phyloP scores from a whole-genome alignment of 163 green algal species.

The Chlamydomonas reinhardtii region DNA sequence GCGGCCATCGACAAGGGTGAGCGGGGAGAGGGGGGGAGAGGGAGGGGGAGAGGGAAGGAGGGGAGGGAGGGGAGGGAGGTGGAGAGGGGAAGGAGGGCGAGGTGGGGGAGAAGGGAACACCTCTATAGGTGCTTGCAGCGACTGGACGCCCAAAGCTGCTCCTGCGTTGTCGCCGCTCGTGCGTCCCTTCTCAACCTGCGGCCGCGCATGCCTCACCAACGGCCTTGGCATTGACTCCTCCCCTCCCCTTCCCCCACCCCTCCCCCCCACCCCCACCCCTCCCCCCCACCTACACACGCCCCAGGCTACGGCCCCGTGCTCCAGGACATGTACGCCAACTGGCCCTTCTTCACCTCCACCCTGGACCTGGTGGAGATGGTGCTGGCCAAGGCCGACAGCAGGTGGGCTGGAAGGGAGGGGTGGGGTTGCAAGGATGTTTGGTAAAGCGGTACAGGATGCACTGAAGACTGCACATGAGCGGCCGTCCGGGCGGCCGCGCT shows the following conservation, averaged over 20 bases:
- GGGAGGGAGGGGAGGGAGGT: not conserved
- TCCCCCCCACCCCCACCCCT: not conserved
- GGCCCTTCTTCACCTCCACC: slow-evolving; percentile 96
- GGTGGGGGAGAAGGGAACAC: not conserved
- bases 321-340: slow-evolving; percentile 94
- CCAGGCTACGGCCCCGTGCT: slow-evolving; percentile 62
- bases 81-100: not conserved
- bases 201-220: no score
- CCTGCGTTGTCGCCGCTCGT: no score
- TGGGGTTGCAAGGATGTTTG: no score
- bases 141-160: no score
- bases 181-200: no score
- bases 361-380: slow-evolving; percentile 99
- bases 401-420: no score
- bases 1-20: slow-evolving; percentile 53
- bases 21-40: not conserved
- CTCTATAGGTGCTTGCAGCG: no score
- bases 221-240: not conserved
- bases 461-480: no score
- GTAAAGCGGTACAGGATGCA: no score
- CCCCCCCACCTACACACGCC: no score
- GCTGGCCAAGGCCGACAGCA: slow-evolving; percentile 89
- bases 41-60: not conserved
- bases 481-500: no score
- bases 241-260: not conserved